Conservation (phyloP, 257 asterid genomes). For the Solanum rostratum region DNA sequence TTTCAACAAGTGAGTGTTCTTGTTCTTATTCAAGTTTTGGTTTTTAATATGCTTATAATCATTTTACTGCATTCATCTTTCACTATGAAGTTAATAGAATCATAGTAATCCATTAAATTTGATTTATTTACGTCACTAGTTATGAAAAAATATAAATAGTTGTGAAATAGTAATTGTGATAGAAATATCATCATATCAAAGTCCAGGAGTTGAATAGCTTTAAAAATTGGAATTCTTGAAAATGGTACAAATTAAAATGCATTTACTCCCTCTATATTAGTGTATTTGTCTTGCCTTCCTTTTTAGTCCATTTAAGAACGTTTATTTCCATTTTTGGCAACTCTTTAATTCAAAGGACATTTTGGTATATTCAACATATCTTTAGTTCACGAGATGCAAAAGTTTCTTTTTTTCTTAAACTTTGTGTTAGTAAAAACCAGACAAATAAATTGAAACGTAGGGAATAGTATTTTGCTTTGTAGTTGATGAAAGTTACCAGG, state of each 20-base stretch:
- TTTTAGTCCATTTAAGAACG: background rate
- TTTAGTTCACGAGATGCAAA: background rate
- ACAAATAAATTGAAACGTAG: background rate
- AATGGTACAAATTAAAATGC: background rate
- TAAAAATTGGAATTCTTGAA: background rate
- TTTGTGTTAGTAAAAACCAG: background rate
- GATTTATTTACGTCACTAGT: background rate
- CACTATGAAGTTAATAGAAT: background rate
- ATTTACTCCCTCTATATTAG: background rate
- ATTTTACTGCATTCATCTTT: background rate
- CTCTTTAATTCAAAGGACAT: background rate
- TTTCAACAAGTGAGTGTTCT: constrained; percentile 34
- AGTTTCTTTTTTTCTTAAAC: background rate
- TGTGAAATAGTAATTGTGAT: background rate
- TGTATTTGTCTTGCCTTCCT: background rate
- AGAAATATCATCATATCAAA: background rate
- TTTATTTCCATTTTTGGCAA: background rate
- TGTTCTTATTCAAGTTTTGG: background rate
- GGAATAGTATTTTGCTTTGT: background rate
- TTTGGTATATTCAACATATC: background rate
- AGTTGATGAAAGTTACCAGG: background rate
- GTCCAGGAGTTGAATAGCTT: background rate
- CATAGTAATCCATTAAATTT: background rate
- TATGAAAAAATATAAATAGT: background rate
- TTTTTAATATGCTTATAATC: background rate